Evolutionary conservation across 352 stramenopile species (phyloP).

Genomic region (Globisporangium viniferum): DNA sequence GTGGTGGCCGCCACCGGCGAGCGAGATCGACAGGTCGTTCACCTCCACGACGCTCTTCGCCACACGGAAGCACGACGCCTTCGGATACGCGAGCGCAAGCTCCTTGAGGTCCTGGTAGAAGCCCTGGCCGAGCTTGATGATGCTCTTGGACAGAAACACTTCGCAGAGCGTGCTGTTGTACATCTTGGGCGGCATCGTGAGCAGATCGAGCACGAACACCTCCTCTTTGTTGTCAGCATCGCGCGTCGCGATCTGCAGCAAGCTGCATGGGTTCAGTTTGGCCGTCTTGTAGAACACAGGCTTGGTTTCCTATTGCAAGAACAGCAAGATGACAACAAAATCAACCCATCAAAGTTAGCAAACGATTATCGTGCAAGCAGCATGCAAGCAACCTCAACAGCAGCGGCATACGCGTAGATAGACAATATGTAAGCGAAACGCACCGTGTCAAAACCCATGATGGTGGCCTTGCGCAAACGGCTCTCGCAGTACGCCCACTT

Average conservation of each 20-base stretch:
- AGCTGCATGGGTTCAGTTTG: slow-evolving; percentile 38
- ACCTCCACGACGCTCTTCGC: slow-evolving; percentile 68
- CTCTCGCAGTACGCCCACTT: slow-evolving; percentile 51
- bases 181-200: slow-evolving; percentile 45
- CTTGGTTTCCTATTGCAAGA: slow-evolving; percentile 54
- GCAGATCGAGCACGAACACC: slow-evolving; percentile 73
- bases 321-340: slow-evolving; percentile 6
- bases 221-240: slow-evolving; percentile 46
- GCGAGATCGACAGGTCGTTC: slow-evolving; percentile 65
- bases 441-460: slow-evolving; percentile 77
- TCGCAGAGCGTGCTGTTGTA: slow-evolving; percentile 59
- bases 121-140: slow-evolving; percentile 67
- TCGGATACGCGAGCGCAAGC: slow-evolving; percentile 54
- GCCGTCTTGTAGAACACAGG: slow-evolving; percentile 45
- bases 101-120: slow-evolving; percentile 66
- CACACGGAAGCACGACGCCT: slow-evolving; percentile 64
- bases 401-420: too few species aligned
- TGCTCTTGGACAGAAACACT: slow-evolving; percentile 61
- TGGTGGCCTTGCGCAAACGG: slow-evolving; percentile 37
- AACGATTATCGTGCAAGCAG: background rate
- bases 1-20: slow-evolving; percentile 41
- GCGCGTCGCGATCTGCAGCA: slow-evolving; percentile 68
- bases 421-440: slow-evolving; percentile 9
- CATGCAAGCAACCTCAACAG: background rate
- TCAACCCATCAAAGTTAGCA: slow-evolving; percentile 14